Base-by-base conservation (phyloP, 331 rosid genomes). In the Malus hybrid region DNA sequence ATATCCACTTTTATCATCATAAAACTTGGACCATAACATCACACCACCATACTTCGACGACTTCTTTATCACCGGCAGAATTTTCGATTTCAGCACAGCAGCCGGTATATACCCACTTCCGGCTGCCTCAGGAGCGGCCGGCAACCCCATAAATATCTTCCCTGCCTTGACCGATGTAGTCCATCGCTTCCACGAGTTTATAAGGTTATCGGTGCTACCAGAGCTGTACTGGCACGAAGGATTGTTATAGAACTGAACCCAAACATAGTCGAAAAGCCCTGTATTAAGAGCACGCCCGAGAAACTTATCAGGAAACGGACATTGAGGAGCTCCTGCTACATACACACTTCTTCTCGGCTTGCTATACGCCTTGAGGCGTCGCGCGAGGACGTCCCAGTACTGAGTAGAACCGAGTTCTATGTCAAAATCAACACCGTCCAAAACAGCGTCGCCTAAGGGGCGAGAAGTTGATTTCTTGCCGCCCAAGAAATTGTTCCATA, bases 251-350 rank as follows among this genome's bases (percentile, higher is more conserved):
- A 92, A 92, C 46, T 90, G 94, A 36, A 90, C 85, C 96, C 96
- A 92, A 69, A 92, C 85, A 71, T 84, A 92, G 84, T 90, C 91
- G 73, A 90, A 92, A n/a, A 86, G 86, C 9, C 90, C 91, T 0
- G 90, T 90, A 22, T 79, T 9, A 9, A 87, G 90, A 11, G 96
- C 91, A 33, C 55, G 75, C 11, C 86, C 91, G 4, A 88, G 60
- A 48, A 83, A 85, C 0, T 34, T 78, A 79, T 90, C 98, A 6
- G 98, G 94, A 80, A 82, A 77, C 59, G 98, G 96, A 73, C 98
- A 93, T n/a, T 93, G 95, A 33, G 93, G 98, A 15, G 98, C 96
- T 16, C 88, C 93, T 62, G 84, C 48, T 33, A 93, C 79, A 87
- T 90, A 85, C 50, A 90, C 88, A 6, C 10, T 68, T 22, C 73